Evolutionary conservation across 768 basidiomycete species (phyloP).

Genomic region (Dictyophora rubrovolvata): DNA sequence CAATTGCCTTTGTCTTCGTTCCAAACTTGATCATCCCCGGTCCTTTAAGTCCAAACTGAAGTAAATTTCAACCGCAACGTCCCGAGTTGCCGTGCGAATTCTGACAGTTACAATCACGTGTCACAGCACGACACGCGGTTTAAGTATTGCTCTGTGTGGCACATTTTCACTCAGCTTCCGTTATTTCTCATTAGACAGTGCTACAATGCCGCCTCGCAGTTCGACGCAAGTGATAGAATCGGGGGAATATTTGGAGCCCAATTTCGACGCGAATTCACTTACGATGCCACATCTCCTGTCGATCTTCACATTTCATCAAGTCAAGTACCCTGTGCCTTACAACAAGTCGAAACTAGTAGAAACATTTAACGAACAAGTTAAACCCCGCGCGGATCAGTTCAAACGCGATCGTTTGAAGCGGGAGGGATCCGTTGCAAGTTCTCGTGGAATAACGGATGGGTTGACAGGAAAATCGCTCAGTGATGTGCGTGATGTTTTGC

Average conservation of each 20-base stretch:
- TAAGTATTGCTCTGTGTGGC: background rate
- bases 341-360: slow-evolving; percentile 70
- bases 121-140: slow-evolving; percentile 11
- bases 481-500: slow-evolving; percentile 26
- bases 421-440: slow-evolving; percentile 64
- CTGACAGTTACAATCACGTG: background rate
- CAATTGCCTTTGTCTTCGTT: background rate
- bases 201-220: slow-evolving; percentile 66
- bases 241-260: slow-evolving; percentile 71
- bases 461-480: slow-evolving; percentile 63
- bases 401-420: slow-evolving; percentile 55
- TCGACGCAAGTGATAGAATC: slow-evolving; percentile 61
- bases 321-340: slow-evolving; percentile 63
- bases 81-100: background rate
- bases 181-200: background rate
- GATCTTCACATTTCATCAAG: slow-evolving; percentile 64
- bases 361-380: slow-evolving; percentile 71
- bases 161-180: too few relatives aligned
- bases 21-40: too few relatives aligned
- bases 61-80: too few relatives aligned
- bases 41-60: too few relatives aligned
- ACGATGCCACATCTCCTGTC: slow-evolving; percentile 79
- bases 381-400: slow-evolving; percentile 42
- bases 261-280: slow-evolving; percentile 63
- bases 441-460: slow-evolving; percentile 76